phyloP scores from a whole-genome alignment of 345 rosid species.

The Eucalyptus erythrocorys region DNA sequence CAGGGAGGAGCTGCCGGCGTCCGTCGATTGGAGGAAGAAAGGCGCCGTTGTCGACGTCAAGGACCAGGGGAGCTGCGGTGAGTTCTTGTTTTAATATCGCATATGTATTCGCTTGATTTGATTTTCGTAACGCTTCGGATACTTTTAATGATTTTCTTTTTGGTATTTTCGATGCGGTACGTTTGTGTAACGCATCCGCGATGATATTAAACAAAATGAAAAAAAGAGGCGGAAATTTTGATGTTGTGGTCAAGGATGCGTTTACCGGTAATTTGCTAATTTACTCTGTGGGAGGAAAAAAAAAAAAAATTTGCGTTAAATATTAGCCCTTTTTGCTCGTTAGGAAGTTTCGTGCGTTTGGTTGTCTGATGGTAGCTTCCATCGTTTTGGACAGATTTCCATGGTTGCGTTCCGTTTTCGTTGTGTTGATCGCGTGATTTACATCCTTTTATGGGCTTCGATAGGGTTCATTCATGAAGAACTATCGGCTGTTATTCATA shows the following conservation, averaged over 20 bases:
- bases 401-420: neutral
- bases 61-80: conserved; percentile 84
- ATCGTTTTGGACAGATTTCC: neutral
- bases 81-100: neutral
- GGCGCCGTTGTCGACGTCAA: conserved; percentile 78
- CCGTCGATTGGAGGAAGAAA: conserved; percentile 69
- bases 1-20: conserved; percentile 57
- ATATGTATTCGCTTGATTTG: neutral
- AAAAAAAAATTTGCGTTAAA: neutral
- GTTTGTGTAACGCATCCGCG: neutral
- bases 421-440: neutral
- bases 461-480: neutral
- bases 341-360: neutral
- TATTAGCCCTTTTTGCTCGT: neutral
- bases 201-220: neutral
- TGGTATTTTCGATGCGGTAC: neutral
- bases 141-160: neutral
- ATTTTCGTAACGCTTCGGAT: neutral
- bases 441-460: neutral
- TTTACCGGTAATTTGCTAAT: neutral
- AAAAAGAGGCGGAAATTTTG: neutral
- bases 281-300: neutral
- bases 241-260: neutral
- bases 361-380: neutral
- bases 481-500: neutral